Conservation (phyloP, 2,329 filamentous ascomycete species). For the Aspergillus tubingensis region DNA sequence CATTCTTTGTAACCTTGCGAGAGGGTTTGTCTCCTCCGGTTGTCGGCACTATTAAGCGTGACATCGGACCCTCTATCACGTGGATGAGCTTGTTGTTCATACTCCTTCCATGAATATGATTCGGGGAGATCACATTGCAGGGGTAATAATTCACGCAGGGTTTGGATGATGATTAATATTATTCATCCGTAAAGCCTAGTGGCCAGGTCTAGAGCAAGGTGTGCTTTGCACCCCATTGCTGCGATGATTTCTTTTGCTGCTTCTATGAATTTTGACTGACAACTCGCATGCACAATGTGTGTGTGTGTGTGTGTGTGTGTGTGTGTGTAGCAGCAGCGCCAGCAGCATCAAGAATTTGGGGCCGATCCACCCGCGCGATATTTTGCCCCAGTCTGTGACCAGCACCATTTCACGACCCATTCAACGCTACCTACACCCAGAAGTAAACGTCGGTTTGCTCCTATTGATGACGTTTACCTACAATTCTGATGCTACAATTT, state of each 20-base stretch:
- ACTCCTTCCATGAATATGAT: no score
- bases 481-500: neutral
- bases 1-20: neutral
- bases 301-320: no score
- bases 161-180: neutral
- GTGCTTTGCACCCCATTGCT: neutral
- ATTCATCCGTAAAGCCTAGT: neutral
- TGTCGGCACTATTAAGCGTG: constrained; percentile 12
- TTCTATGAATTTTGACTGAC: neutral
- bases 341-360: neutral
- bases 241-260: neutral
- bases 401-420: neutral
- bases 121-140: no score
- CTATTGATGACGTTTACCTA: neutral
- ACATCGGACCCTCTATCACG: constrained; percentile 11
- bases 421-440: neutral
- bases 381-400: neutral
- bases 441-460: neutral
- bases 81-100: constrained; percentile 5
- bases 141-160: neutral
- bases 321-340: no score
- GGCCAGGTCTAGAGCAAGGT: neutral
- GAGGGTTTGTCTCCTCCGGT: constrained; percentile 5
- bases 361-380: constrained; percentile 3
- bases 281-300: neutral